Percentiles rank a stretch among this genome's conserved stretches.
Conservation (phyloP, 2,329 filamentous ascomycete genomes). For the Zymoseptoria crescenta region DNA sequence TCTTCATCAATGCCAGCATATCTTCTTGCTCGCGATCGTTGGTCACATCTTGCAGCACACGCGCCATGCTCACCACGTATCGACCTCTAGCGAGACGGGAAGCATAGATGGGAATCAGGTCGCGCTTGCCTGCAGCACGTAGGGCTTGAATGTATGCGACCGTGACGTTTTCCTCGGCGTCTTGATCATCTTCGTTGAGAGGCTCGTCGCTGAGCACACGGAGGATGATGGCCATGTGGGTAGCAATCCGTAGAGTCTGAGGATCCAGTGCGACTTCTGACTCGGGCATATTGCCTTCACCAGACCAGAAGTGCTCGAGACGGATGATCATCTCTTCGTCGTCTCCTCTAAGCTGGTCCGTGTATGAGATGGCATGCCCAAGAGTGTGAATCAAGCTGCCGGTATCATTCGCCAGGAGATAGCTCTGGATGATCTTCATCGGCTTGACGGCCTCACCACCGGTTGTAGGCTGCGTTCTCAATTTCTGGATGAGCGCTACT, state of each 20-base stretch:
- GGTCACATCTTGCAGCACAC: constrained; percentile 66
- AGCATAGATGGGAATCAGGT: constrained; percentile 81
- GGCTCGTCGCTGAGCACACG: constrained; percentile 38
- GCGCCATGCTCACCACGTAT: constrained; percentile 63
- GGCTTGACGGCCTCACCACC: constrained; percentile 54
- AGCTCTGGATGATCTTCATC: constrained; percentile 68
- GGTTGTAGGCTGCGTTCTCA: constrained; percentile 52
- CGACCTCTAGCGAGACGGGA: constrained; percentile 62
- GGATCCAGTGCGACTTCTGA: constrained; percentile 32
- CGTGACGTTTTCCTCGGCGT: constrained; percentile 65
- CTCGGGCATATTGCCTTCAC: constrained; percentile 18
- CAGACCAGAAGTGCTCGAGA: constrained; percentile 14
- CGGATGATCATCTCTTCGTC: constrained; percentile 20
- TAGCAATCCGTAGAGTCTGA: constrained; percentile 38
- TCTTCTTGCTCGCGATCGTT: constrained; percentile 57
- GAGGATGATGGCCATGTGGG: constrained; percentile 57
- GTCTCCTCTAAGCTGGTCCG: constrained; percentile 23
- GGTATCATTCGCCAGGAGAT: constrained; percentile 58
- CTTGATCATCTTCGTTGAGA: constrained; percentile 36
- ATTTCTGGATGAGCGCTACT: constrained; percentile 48
- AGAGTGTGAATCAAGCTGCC: constrained; percentile 38
- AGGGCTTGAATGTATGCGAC: constrained; percentile 76
- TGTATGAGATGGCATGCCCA: constrained; percentile 36
- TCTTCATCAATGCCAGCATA: constrained; percentile 66
- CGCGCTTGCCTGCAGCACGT: constrained; percentile 61